Percentiles rank a stretch among this genome's conserved stretches.
phyloP scores from a whole-genome alignment of 2,329 filamentous ascomycete genomes.

The Aspergillus spinulosporus region DNA sequence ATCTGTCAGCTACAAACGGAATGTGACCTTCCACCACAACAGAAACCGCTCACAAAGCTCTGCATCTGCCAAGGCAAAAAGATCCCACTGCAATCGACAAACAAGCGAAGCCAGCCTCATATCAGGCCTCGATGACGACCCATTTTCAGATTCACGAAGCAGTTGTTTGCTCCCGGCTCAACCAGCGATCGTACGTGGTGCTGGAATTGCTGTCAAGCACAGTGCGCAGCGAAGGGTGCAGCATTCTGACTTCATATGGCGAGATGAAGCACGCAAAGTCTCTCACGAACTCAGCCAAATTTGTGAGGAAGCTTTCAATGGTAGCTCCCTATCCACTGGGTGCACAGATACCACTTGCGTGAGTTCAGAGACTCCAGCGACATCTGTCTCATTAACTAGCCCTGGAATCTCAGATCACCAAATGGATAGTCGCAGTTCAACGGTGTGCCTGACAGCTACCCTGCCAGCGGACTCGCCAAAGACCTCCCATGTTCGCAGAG shows the following conservation, averaged over 20 bases:
- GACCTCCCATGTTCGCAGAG: slow-evolving; percentile 52
- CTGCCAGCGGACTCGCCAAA: slow-evolving; percentile 47
- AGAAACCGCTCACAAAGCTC: slow-evolving; percentile 43
- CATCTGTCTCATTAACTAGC: slow-evolving; percentile 41
- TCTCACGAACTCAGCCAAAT: slow-evolving; percentile 84
- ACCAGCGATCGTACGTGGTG: slow-evolving; percentile 37
- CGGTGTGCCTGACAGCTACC: slow-evolving; percentile 46
- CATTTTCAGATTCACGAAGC: slow-evolving; percentile 30
- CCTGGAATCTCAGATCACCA: slow-evolving; percentile 29
- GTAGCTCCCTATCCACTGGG: slow-evolving; percentile 57
- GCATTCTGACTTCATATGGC: slow-evolving; percentile 55
- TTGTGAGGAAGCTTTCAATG: slow-evolving; percentile 89
- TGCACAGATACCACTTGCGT: slow-evolving; percentile 45
- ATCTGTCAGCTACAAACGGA: slow-evolving; percentile 58
- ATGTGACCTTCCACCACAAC: slow-evolving; percentile 63
- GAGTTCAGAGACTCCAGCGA: slow-evolving; percentile 55
- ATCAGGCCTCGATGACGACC: slow-evolving; percentile 20
- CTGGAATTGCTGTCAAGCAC: slow-evolving; percentile 31
- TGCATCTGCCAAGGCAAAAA: slow-evolving; percentile 25
- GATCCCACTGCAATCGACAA: slow-evolving; percentile 21
- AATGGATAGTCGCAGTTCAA: slow-evolving; percentile 20
- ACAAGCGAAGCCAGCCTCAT: slow-evolving; percentile 29
- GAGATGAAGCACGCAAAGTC: slow-evolving; percentile 78
- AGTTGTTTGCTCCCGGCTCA: slow-evolving; percentile 44
- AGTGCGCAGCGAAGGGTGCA: slow-evolving; percentile 44